Evolutionary conservation across 2,329 filamentous ascomycete species (phyloP), one percentile per base, ranked within the genome.

Genomic region (Cercospora berteroae): DNA sequence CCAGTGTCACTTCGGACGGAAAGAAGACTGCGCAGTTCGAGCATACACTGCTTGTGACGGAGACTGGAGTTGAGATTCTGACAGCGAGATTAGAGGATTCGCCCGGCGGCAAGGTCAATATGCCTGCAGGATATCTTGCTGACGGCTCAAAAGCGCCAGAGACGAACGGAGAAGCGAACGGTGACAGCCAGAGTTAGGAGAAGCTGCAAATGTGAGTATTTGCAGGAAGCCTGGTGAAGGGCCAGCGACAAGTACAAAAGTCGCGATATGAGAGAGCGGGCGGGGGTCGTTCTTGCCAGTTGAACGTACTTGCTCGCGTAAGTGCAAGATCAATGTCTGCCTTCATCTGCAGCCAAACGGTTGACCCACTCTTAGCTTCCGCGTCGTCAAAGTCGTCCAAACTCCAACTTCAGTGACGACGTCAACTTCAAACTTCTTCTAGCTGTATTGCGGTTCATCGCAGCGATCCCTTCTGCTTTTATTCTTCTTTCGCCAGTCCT

Each of bases 21-120:
- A 91, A 90, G 80, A 85, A 88, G 77, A 97, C 94, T 16, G 95
- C 95, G 9, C 95, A 99, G 78, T 99, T 99, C 77, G 92, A 96
- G 79, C 92, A 96, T 77, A 95, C 92, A 0, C 81, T 96, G 62
- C 83, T 96, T 9, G 91, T 96, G 2, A 96, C 92, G 0, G 91
- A 93, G 75, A 87, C 90, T 72, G 92, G 92, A 1, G 90, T 93
- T 6, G 92, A 96, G 80, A 84, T 96, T 55, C 79, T 96, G 73
- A 96, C 92, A 0, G 92, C 91, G 50, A 86, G 91, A 72, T 81
- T 87, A 52, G 83, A 86, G 57, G 85, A 90, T 76, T 94, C 91
- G 25, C 92, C 92, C 1, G 92, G 92, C 68, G 92, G 92, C 12
- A 70, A 70, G 62, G 72, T 74, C 56, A 64, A 65, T 27, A 74